phyloP scores from a whole-genome alignment of 208 protist genomes.

The Crithidia sp. region DNA sequence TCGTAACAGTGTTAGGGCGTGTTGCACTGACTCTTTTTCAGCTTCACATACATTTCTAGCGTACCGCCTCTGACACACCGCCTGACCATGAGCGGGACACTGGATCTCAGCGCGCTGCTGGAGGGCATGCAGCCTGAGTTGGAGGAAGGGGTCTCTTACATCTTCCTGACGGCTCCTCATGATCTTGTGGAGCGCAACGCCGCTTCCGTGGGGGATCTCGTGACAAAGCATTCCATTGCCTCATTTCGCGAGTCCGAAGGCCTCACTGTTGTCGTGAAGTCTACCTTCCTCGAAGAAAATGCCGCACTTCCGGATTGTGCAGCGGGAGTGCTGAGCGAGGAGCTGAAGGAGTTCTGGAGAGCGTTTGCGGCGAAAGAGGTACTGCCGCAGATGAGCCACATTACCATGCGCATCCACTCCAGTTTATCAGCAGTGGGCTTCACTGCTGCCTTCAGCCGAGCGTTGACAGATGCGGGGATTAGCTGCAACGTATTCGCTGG shows the following conservation, averaged over 20 bases:
- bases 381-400: conserved; percentile 37
- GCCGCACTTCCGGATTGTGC: background rate
- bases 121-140: conserved; percentile 33
- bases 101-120: conserved; percentile 30
- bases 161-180: conserved; percentile 32
- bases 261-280: conserved; percentile 38
- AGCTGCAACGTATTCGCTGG: conserved; percentile 56
- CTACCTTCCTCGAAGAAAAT: conserved; percentile 19
- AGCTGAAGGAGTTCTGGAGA: conserved; percentile 13
- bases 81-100: conserved; percentile 21
- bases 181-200: conserved; percentile 15
- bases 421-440: conserved; percentile 51
- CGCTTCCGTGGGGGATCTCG: conserved; percentile 9
- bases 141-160: conserved; percentile 13
- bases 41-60: no score
- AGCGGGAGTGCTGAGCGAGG: background rate
- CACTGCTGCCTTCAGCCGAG: conserved; percentile 47
- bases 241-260: conserved; percentile 37
- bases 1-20: no score
- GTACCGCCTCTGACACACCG: no score
- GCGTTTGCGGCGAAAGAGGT: conserved; percentile 14
- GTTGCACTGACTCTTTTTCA: no score
- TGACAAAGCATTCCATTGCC: conserved; percentile 22
- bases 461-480: conserved; percentile 42
- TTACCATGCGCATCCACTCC: conserved; percentile 61